Base-by-base conservation (phyloP, 2,329 filamentous ascomycete species). In the Alternaria dauci region DNA sequence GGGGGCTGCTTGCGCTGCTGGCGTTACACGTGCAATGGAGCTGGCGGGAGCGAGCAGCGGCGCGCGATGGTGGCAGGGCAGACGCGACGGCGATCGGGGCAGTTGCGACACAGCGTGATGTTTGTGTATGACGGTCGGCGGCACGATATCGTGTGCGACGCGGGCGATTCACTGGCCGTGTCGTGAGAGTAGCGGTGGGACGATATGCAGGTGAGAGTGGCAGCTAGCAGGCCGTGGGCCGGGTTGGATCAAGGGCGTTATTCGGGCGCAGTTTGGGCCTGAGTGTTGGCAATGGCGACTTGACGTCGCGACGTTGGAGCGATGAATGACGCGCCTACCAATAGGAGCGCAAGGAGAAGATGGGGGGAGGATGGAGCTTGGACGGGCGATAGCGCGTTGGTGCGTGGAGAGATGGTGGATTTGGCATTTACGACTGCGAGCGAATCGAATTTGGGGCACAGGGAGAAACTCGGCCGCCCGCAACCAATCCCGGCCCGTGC, bases 101-200 rank as follows among this genome's bases (percentile, higher is more conserved):
- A 61, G 50, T 26, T 46, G 63, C 55, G 47, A 62, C 55, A 50
- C 52, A 59, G 43, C 39, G 46, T 46, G 30, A 26, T 7, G 34
- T 34, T 44, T 34, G 42, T 28, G 52, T 55, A 26, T 28, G 51
- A 38, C 41, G 23, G 46, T 30, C 39, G 41, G 47, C 36, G 52
- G 52, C 46, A 47, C 52, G 60, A 51, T 44, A 51, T 44, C 41
- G 57, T 54, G 66, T 67, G 65, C 59, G 66, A 69, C 66, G 54
- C 47, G 36, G 47, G 47, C 53, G 43, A 41, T 55, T 47, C 28
- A 36, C 18, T 23, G 30, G 20, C 46, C 38, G 53, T 43, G 59
- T 52, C 53, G 52, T 46, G 51, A 30, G 58, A 51, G 42, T 48
- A 46, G 62, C 59, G 44, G 65, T 62, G 59, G 60, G 62, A 63